phyloP scores from a whole-genome alignment of 768 basidiomycete genomes.

The Termitomyces bulborhizus region DNA sequence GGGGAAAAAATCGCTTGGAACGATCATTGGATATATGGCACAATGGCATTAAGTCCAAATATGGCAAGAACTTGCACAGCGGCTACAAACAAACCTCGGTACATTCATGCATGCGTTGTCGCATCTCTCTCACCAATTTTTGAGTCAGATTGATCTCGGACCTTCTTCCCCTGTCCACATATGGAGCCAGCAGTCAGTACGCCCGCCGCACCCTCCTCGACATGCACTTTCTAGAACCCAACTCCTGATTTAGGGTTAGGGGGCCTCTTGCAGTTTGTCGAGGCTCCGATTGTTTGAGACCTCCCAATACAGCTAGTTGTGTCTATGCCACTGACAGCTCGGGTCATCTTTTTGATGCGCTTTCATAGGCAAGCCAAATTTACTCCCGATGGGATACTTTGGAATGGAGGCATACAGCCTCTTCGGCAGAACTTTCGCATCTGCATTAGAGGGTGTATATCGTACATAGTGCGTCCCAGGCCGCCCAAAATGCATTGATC shows the following conservation, averaged over 20 bases:
- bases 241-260: constrained; percentile 21
- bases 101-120: constrained; percentile 17
- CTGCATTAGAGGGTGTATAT: background rate
- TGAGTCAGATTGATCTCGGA: constrained; percentile 13
- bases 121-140: constrained; percentile 11
- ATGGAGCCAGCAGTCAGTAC: constrained; percentile 9
- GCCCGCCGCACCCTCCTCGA: constrained; percentile 2
- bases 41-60: constrained; percentile 30
- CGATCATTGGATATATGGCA: constrained; percentile 42
- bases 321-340: background rate
- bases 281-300: constrained; percentile 18
- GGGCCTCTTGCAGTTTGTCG: constrained; percentile 23
- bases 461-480: background rate
- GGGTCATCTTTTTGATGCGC: constrained; percentile 16
- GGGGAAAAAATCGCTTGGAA: constrained; percentile 39
- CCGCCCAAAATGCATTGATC: background rate
- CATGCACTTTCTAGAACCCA: constrained; percentile 1
- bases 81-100: constrained; percentile 20
- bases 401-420: background rate
- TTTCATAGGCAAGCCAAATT: constrained; percentile 10
- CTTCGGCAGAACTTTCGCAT: constrained; percentile 1
- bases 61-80: constrained; percentile 19
- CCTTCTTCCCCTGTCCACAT: constrained; percentile 7
- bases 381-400: background rate
- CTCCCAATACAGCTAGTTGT: constrained; percentile 8